Evolutionary conservation across 257 asterid species (phyloP).

Genomic region (Henckelia pumila): DNA sequence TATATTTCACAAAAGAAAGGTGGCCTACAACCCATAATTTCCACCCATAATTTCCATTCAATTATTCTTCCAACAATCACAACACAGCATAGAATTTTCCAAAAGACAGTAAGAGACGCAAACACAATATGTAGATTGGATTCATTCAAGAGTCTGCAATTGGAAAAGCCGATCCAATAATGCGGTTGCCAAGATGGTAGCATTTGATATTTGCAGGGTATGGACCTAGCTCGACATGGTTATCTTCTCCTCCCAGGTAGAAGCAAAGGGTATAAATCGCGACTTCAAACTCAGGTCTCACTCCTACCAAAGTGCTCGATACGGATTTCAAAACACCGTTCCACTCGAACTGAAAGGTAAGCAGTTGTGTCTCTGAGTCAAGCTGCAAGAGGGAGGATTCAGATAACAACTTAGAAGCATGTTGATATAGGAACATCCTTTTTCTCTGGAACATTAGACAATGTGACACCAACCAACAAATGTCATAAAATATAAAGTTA

Average conservation of each 20-base stretch:
- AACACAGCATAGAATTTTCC: too few relatives aligned
- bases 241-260: constrained; percentile 76
- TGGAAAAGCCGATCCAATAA: constrained; percentile 90
- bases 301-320: constrained; percentile 84
- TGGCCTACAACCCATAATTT: too few relatives aligned
- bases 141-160: constrained; percentile 52
- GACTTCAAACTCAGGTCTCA: constrained; percentile 93
- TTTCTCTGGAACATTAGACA: background rate
- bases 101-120: too few relatives aligned
- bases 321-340: constrained; percentile 86
- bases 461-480: too few relatives aligned
- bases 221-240: constrained; percentile 79
- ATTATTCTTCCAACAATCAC: too few relatives aligned
- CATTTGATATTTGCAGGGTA: constrained; percentile 77
- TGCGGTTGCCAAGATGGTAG: constrained; percentile 64
- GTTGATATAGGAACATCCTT: too few relatives aligned
- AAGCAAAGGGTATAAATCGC: constrained; percentile 80
- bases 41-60: too few relatives aligned
- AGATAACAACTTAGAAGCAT: background rate
- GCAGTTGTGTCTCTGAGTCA: constrained; percentile 75
- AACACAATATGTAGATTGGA: background rate
- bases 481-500: too few relatives aligned
- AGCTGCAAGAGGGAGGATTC: constrained; percentile 57
- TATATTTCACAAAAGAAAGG: too few relatives aligned
- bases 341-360: constrained; percentile 94